These are phyloP conservation scores for Neofusicoccum cordaticola DNA, from an alignment of 2,329 filamentous ascomycete genomes.

Conservation along the genomic window DNA sequence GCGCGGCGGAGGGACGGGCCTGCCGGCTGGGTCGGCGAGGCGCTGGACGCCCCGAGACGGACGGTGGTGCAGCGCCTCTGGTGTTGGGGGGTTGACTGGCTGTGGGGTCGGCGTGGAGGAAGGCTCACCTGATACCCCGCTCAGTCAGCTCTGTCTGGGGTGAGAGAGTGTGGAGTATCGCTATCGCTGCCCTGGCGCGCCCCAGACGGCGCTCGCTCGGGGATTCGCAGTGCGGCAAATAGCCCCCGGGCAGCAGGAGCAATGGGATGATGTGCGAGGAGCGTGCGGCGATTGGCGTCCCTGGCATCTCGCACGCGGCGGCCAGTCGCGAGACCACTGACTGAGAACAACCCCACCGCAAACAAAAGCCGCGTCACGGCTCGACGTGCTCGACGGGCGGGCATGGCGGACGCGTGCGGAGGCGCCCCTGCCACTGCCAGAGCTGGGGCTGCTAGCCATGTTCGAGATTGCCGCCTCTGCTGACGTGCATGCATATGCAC, in stretches of 20 bases:
- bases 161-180: neutral
- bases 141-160: neutral
- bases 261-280: neutral
- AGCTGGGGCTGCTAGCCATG: too few species aligned
- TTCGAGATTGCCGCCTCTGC: neutral
- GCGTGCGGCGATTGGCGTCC: neutral
- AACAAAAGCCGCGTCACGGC: neutral
- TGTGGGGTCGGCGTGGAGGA: slow-evolving; percentile 2
- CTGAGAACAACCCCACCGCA: too few species aligned
- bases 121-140: slow-evolving; percentile 3
- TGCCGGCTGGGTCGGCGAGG: neutral
- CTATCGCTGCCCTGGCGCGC: neutral
- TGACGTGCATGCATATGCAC: slow-evolving; percentile 11
- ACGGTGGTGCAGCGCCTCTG: neutral
- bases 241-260: neutral
- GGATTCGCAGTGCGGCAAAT: neutral
- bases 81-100: neutral
- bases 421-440: too few species aligned
- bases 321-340: neutral
- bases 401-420: neutral
- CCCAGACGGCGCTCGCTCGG: neutral
- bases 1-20: neutral
- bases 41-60: neutral
- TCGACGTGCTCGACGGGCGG: neutral
- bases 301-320: neutral